Conservation (phyloP, 192 early-diverging fungal genomes). For the Cetraspora pellucida region DNA sequence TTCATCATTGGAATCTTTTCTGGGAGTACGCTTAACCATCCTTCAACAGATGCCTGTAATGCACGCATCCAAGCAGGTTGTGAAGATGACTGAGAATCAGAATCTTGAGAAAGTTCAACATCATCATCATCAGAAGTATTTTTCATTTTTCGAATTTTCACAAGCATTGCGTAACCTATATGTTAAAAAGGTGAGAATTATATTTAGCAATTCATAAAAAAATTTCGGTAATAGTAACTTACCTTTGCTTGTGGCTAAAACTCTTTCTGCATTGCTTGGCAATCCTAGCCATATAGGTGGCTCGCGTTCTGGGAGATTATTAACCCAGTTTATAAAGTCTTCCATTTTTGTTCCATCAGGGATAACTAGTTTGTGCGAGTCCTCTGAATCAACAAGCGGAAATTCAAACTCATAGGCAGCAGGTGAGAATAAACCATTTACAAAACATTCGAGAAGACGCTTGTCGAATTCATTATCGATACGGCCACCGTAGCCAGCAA, state of each 20-base stretch:
- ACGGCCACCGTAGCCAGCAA: slow-evolving; percentile 96
- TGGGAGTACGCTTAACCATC: slow-evolving; percentile 64
- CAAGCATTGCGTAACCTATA: slow-evolving; percentile 70
- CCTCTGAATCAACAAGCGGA: slow-evolving; percentile 61
- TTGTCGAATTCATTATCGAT: slow-evolving; percentile 95
- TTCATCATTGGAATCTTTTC: slow-evolving; percentile 36
- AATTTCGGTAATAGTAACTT: slow-evolving; percentile 8
- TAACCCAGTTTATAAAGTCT: slow-evolving; percentile 90
- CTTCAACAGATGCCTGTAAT: slow-evolving; percentile 51
- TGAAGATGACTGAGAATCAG: slow-evolving; percentile 24
- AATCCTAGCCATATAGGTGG: slow-evolving; percentile 98
- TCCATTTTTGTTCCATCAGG: slow-evolving; percentile 88
- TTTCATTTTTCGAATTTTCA: slow-evolving; percentile 85
- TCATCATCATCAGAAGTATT: slow-evolving; percentile 83
- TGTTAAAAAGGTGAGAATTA: slow-evolving; percentile 17
- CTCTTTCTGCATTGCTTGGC: slow-evolving; percentile 88
- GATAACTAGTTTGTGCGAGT: slow-evolving; percentile 53
- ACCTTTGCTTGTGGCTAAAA: slow-evolving; percentile 85
- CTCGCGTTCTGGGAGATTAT: slow-evolving; percentile 83
- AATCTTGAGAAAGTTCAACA: slow-evolving; percentile 48
- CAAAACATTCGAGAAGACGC: slow-evolving; percentile 81
- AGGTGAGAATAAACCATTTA: slow-evolving; percentile 78
- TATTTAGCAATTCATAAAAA: slow-evolving; percentile 13
- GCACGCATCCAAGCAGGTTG: slow-evolving; percentile 82
- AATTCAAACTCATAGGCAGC: slow-evolving; percentile 82